These are phyloP conservation scores for Neurospora sp. DNA, from an alignment of 495 filamentous ascomycete genomes.

Conservation along the genomic window DNA sequence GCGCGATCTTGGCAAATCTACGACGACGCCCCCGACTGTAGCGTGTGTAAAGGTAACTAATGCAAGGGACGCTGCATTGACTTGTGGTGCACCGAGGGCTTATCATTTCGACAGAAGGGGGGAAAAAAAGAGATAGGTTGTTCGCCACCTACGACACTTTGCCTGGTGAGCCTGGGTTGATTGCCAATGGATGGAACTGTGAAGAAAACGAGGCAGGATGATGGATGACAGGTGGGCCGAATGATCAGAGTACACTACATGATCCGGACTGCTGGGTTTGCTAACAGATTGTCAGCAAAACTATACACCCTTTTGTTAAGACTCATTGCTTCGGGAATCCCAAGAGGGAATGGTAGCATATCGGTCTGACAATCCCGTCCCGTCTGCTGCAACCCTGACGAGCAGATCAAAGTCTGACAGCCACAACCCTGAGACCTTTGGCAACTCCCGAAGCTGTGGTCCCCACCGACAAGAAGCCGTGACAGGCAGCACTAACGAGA, in stretches of 20 bases:
- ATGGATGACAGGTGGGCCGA: not conserved
- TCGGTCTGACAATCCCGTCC: not conserved
- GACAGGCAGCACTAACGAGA: not conserved
- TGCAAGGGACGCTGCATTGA: not conserved
- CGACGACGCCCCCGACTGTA: not conserved
- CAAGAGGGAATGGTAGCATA: not conserved
- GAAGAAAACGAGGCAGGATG: not conserved
- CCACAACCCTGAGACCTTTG: not conserved
- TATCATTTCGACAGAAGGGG: not conserved
- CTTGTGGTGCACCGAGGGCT: not conserved
- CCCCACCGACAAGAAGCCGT: not conserved
- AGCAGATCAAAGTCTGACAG: not conserved
- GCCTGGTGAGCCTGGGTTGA: not conserved
- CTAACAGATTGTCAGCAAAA: not conserved
- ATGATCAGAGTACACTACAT: not conserved
- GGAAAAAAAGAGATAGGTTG: not conserved
- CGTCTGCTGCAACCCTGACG: not conserved
- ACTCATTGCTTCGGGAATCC: not conserved
- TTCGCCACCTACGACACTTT: not conserved
- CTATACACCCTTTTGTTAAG: too few relatives aligned
- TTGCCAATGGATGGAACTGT: not conserved
- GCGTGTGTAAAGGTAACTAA: not conserved
- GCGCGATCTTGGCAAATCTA: not conserved
- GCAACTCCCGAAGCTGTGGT: not conserved
- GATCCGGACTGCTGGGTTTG: not conserved